phyloP scores from a whole-genome alignment of 306 rosid species.

The Betula pendula region DNA sequence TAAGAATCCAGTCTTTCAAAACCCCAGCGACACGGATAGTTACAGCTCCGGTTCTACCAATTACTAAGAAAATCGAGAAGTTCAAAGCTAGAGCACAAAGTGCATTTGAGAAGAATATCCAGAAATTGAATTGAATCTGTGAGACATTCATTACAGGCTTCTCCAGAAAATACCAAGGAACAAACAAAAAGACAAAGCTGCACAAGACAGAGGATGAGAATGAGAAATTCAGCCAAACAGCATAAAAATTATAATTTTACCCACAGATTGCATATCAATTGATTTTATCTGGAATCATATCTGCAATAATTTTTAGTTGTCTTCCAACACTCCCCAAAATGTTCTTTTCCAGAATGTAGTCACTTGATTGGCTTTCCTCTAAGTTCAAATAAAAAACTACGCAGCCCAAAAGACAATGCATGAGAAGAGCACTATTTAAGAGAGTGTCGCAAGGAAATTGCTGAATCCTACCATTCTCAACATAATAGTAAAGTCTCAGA shows the following conservation, averaged over 20 bases:
- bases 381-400: neutral
- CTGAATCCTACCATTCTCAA: neutral
- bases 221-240: conserved; percentile 14
- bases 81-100: conserved; percentile 92
- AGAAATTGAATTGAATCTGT: conserved; percentile 89
- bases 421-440: neutral
- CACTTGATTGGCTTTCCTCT: neutral
- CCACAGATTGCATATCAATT: neutral
- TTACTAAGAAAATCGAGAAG: conserved; percentile 88
- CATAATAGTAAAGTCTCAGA: neutral
- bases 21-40: conserved; percentile 95
- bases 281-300: conserved; percentile 4
- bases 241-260: neutral
- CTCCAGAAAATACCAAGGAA: conserved; percentile 93
- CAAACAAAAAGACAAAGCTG: conserved; percentile 89
- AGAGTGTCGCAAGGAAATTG: neutral
- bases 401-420: neutral
- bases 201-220: conserved; percentile 31
- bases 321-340: neutral
- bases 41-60: conserved; percentile 97
- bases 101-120: conserved; percentile 94
- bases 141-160: conserved; percentile 79
- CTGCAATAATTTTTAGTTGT: neutral
- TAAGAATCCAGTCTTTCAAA: conserved; percentile 92
- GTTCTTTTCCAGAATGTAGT: neutral